Conservation (phyloP, 305 asterid species). For the Fraxinus latifolia region DNA sequence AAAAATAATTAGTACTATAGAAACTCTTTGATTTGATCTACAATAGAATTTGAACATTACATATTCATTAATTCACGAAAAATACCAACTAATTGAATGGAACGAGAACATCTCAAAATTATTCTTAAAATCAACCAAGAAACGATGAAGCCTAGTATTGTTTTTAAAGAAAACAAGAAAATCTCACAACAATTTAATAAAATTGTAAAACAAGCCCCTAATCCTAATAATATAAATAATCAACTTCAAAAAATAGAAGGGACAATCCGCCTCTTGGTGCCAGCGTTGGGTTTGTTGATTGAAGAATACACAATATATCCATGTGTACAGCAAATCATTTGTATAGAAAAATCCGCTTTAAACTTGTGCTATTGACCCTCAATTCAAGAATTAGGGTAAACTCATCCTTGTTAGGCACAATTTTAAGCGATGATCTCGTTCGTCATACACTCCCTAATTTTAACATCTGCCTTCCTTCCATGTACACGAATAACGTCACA, state of each 20-base stretch:
- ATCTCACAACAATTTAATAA: not conserved
- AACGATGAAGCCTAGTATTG: not conserved
- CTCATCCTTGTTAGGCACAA: not conserved
- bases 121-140: not conserved
- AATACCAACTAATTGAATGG: not conserved
- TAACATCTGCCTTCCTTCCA: conserved; percentile 38
- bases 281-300: not conserved
- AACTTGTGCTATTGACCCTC: not conserved
- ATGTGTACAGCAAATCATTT: not conserved
- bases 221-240: not conserved
- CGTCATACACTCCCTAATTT: conserved; percentile 49
- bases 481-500: conserved; percentile 43
- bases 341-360: not conserved
- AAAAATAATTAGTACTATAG: no score
- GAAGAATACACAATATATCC: not conserved
- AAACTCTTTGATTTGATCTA: not conserved
- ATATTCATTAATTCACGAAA: no score
- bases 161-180: not conserved
- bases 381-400: not conserved
- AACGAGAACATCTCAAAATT: not conserved
- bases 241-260: not conserved
- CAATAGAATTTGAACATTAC: not conserved
- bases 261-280: not conserved
- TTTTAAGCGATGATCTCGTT: conserved; percentile 53
- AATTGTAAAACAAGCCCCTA: not conserved